Evolutionary conservation across 2,329 filamentous ascomycete genomes (phyloP), one percentile per base, ranked within the genome.

Genomic region (Mycosphaerelloides madeirae): DNA sequence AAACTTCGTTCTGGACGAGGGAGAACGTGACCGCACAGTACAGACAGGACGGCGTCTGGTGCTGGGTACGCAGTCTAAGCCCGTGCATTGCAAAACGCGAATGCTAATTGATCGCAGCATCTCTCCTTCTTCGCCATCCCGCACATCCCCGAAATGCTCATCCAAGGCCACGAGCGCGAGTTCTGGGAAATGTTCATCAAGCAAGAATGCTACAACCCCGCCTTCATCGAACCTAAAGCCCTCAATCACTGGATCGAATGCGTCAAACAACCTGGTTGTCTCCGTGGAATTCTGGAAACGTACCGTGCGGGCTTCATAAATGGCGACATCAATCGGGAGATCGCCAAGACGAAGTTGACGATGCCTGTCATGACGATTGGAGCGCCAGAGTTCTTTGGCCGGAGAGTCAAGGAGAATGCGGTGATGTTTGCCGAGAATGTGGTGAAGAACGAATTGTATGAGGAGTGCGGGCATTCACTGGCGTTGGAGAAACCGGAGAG

Each of bases 101-200:
- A 20, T 14, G 19, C 28, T 53, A 33, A 50, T 29, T 20, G 0
- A 7, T 12, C 16, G 7, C 35, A 59, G 57, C 62, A 67, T 54
- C 60, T 46, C 46, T 56, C 50, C 14, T 62, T 63, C 55, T 64
- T 67, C 40, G 63, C 53, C 48, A 55, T 68, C 39, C 64, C 65
- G 2, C 62, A 67, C 38, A 53, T 68, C 2, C 65, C 64, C 0
- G 65, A 68, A 49, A 68, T 68, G 65, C 54, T 68, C 34, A 67
- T 67, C 11, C 55, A 60, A 33, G 65, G 65, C 2, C 61, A 64
- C 14, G 65, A 68, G 51, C 53, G 59, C 20, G 65, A 67, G 45
- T 67, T 68, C 31, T 68, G 65, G 65, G 63, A 63, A 42, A 61
- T 61, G 53, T 68, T 68, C 49, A 67, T 68, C 55, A 66, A 65